Evolutionary conservation across 495 filamentous ascomycete species (phyloP).

Genomic region (Trichocladium antarcticum): DNA sequence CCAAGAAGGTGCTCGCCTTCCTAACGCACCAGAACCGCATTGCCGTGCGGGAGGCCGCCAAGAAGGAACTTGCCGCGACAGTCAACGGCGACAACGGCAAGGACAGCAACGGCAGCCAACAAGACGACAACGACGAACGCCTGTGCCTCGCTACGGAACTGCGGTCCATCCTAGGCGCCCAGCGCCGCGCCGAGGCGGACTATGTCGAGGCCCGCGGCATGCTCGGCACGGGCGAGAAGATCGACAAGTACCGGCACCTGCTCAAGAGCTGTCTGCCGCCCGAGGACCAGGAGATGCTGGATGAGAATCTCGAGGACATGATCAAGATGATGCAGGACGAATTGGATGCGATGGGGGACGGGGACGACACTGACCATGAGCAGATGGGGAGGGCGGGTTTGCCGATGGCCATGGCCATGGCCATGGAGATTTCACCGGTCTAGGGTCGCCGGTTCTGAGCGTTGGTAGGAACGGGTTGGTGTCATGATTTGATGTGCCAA

Average conservation of each 20-base stretch:
- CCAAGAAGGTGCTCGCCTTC: constrained; percentile 30
- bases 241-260: constrained; percentile 39
- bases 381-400: not conserved
- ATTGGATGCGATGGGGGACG: constrained; percentile 4
- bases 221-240: constrained; percentile 37
- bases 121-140: constrained; percentile 27
- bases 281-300: constrained; percentile 37
- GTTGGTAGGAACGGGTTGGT: no score
- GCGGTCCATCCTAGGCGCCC: constrained; percentile 26
- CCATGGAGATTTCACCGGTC: not conserved
- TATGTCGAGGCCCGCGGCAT: constrained; percentile 39
- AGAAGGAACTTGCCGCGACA: constrained; percentile 21
- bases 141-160: constrained; percentile 33
- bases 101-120: not conserved
- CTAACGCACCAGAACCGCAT: constrained; percentile 34
- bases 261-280: constrained; percentile 36
- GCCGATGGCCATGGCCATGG: not conserved
- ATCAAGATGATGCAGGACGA: constrained; percentile 45
- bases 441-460: not conserved
- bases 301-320: constrained; percentile 37
- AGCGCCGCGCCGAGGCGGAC: constrained; percentile 32
- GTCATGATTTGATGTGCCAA: no score
- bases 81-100: constrained; percentile 24
- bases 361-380: constrained; percentile 28
- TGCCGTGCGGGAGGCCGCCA: constrained; percentile 27